phyloP scores from a whole-genome alignment of 2,329 filamentous ascomycete species.

The Verticillium alfalfae region DNA sequence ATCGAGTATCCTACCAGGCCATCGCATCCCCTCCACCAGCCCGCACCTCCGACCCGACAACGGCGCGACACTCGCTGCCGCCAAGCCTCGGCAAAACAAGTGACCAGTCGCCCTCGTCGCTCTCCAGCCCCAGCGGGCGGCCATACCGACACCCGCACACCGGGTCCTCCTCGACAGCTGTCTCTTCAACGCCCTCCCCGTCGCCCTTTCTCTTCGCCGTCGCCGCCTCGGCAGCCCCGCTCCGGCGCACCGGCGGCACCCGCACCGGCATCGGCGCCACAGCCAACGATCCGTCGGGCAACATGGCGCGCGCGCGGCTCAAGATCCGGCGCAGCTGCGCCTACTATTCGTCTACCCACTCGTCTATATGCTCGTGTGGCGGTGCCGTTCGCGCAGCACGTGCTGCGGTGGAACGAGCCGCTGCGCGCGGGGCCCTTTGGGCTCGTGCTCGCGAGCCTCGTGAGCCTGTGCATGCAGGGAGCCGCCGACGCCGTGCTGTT shows the following conservation, averaged over 20 bases:
- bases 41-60: neutral
- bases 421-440: slow-evolving; percentile 36
- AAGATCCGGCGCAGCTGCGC: slow-evolving; percentile 61
- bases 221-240: slow-evolving; percentile 7
- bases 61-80: neutral
- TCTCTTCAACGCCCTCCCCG: neutral
- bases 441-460: slow-evolving; percentile 47
- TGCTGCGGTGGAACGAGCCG: slow-evolving; percentile 46
- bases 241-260: slow-evolving; percentile 7
- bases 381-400: slow-evolving; percentile 62
- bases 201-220: slow-evolving; percentile 9
- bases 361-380: slow-evolving; percentile 67
- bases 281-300: neutral
- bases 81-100: neutral
- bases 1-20: neutral
- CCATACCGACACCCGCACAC: neutral
- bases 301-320: slow-evolving; percentile 35
- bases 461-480: slow-evolving; percentile 61
- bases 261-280: neutral
- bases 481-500: slow-evolving; percentile 65
- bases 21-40: neutral
- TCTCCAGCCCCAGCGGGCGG: neutral
- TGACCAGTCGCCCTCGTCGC: neutral
- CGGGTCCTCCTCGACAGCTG: neutral
- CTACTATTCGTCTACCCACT: slow-evolving; percentile 72